Conservation (phyloP, 2,329 filamentous ascomycete genomes). For the Venturia asperata region DNA sequence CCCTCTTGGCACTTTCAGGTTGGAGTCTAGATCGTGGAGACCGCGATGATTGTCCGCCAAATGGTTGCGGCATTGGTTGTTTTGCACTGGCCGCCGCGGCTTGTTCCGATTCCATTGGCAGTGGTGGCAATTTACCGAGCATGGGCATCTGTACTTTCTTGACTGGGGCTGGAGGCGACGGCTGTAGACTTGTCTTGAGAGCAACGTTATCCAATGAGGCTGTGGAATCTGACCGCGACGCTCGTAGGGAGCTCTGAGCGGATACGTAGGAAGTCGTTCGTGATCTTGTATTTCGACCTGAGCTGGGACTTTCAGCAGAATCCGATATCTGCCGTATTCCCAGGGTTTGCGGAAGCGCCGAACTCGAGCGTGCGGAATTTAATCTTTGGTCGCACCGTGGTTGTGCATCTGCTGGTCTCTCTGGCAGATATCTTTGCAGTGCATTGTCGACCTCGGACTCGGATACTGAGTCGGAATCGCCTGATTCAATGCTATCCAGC, state of each 20-base stretch:
- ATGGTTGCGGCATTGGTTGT: not conserved
- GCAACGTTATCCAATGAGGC: not conserved
- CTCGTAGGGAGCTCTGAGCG: not conserved
- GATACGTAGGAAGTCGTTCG: not conserved
- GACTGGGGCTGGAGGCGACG: not conserved
- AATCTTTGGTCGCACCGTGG: not conserved
- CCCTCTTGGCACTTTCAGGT: not conserved
- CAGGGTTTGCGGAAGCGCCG: not conserved
- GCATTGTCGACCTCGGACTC: not conserved
- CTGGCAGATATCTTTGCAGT: not conserved
- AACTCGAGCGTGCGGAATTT: not conserved
- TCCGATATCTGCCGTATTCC: not conserved
- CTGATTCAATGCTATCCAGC: slow-evolving; percentile 10
- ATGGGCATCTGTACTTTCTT: not conserved
- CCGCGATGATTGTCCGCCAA: not conserved
- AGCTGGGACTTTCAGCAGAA: not conserved
- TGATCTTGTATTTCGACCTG: not conserved
- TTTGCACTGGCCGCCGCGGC: not conserved
- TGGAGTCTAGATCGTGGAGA: slow-evolving; percentile 2
- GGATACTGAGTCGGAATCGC: not conserved
- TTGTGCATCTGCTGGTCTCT: not conserved
- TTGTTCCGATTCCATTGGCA: not conserved
- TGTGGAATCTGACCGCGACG: not conserved
- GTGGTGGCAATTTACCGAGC: not conserved
- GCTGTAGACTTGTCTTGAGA: not conserved